Base-by-base conservation (phyloP, 768 basidiomycete genomes). In the Guyanaporus albipodus region DNA sequence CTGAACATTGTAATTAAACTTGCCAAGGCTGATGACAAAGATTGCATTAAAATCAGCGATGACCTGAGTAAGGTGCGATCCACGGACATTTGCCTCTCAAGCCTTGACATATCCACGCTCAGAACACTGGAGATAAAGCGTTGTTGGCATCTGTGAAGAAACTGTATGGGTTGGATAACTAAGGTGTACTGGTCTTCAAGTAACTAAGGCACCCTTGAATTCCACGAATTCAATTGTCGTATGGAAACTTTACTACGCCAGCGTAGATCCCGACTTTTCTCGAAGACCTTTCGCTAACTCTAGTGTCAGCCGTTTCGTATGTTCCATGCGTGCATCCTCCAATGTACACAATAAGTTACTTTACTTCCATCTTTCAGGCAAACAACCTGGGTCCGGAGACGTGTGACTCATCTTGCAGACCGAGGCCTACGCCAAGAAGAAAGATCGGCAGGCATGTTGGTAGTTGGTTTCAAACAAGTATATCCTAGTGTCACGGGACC, bases 1-100 rank as follows among this genome's bases (percentile, higher is more conserved):
- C 64, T 96, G 52, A 96, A 95, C 60, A 97, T 98, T 61, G 95
- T 99, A 39, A 93, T 97, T 70, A 97, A 97, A 60, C 73, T 99
- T 8, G 77, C 80, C 31, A 76, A 79, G 36, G 83, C 96, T 11
- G 73, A 89, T 57, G 78, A 76, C 9, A 73, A 73, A 46, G 80
- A 83, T 2, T 95, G 92, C 54, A 80, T 98, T 55, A 98, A 99
- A 69, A 81, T 99, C 56, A 93, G 91, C 45, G 96, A 97, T 64
- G 94, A 98, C 59, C 61, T 85, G 44, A 84, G 73, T 8, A 99
- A 98, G 80, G 85, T 82, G 28, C 15, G 37, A 28, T 18, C 3
- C 22, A 23, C 2, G 2, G 4, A 9, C 4, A 9, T 21, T 32
- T 43, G 3, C 24, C 21, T 23, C 28, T 10, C 18, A 15, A 21